A percentile compares a stretch with the other conserved stretches of the same genome.
Evolutionary conservation across 2,329 filamentous ascomycete genomes (phyloP).

Genomic region (Didymella glomerata): DNA sequence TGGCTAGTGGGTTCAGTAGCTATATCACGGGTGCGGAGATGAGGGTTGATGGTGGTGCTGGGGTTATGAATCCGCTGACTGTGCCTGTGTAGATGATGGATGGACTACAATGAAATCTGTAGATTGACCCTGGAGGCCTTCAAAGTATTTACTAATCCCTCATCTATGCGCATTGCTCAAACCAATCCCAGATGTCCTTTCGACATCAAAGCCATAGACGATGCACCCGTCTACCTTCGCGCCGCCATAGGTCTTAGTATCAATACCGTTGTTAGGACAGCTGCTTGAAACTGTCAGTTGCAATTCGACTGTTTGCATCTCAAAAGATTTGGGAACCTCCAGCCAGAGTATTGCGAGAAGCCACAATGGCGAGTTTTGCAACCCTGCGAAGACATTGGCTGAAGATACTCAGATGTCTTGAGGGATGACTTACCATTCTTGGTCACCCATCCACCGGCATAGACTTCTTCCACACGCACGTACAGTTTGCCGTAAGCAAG

Average conservation of each 20-base stretch:
- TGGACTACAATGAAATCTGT: not conserved
- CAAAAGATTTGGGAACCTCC: no score
- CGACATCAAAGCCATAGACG: not conserved
- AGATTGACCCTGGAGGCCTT: not conserved
- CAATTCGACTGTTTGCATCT: no score
- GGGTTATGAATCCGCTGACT: slow-evolving; percentile 52
- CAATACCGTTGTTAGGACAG: not conserved
- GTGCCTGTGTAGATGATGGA: slow-evolving; percentile 41
- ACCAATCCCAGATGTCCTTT: not conserved
- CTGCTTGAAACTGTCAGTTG: no score
- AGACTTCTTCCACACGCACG: no score
- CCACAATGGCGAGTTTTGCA: no score
- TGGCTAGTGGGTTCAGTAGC: slow-evolving; percentile 69
- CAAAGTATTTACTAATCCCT: not conserved
- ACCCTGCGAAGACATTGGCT: no score
- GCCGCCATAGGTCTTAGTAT: not conserved
- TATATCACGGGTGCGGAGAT: slow-evolving; percentile 70
- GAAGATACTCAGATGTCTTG: no score
- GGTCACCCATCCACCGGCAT: no score
- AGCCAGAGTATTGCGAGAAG: no score
- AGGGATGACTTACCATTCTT: no score
- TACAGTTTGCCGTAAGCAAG: no score
- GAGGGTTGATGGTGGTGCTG: slow-evolving; percentile 68
- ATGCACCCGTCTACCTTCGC: not conserved
- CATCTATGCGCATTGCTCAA: not conserved